Evolutionary conservation across 2,329 filamentous ascomycete genomes (phyloP).

Genomic region (Aspergillus transmontanensis): DNA sequence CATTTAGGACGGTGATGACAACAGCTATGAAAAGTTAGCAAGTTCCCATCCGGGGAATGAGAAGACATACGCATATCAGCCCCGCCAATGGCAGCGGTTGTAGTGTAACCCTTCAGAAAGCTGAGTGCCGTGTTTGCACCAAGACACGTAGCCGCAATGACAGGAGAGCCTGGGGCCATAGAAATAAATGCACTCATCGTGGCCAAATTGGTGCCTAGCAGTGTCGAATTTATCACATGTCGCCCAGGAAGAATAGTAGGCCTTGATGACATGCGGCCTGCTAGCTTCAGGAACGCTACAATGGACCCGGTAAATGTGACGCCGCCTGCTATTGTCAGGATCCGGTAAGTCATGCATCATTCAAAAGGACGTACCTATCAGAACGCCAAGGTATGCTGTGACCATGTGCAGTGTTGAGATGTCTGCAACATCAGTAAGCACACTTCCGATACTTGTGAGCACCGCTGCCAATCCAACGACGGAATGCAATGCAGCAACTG

Average conservation of each 20-base stretch:
- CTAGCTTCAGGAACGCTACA: conserved; percentile 85
- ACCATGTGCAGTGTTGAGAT: conserved; percentile 80
- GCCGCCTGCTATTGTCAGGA: conserved; percentile 51
- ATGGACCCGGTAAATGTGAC: conserved; percentile 91
- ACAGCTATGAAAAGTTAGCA: conserved; percentile 56
- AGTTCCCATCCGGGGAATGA: conserved; percentile 15
- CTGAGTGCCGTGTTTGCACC: conserved; percentile 75
- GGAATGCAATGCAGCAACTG: conserved; percentile 84
- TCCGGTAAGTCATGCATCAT: background rate
- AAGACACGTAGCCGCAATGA: conserved; percentile 76
- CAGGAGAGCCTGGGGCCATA: conserved; percentile 76
- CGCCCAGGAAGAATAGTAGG: conserved; percentile 73
- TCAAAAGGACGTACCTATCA: conserved; percentile 61
- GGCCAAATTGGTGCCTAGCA: conserved; percentile 75
- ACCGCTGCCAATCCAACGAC: conserved; percentile 89
- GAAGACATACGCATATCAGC: conserved; percentile 73
- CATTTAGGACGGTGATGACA: conserved; percentile 86
- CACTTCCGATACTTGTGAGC: conserved; percentile 83
- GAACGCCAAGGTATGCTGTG: conserved; percentile 80
- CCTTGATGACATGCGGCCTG: conserved; percentile 77
- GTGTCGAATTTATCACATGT: conserved; percentile 72
- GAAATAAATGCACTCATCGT: conserved; percentile 84
- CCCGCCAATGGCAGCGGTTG: conserved; percentile 85
- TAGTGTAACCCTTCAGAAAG: conserved; percentile 85
- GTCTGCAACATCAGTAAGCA: conserved; percentile 71